Conservation (phyloP, 2,329 filamentous ascomycete genomes). For the Ilyonectria robusta region DNA sequence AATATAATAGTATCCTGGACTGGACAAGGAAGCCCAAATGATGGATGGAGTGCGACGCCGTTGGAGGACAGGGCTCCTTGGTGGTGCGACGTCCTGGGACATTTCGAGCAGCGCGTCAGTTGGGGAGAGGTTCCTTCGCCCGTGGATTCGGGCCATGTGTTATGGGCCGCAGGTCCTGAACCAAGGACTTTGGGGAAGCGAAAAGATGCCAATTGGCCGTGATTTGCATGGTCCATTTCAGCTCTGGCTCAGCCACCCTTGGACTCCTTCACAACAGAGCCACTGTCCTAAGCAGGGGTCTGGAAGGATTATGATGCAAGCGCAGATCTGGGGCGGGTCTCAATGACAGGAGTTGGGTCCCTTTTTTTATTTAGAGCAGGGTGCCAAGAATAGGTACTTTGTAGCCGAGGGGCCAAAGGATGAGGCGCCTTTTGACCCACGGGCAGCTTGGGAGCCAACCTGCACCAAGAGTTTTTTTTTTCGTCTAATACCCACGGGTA, state of each 20-base stretch:
- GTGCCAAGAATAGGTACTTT: constrained; percentile 24
- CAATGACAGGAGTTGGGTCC: constrained; percentile 22
- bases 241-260: constrained; percentile 27
- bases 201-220: constrained; percentile 9
- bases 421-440: constrained; percentile 8
- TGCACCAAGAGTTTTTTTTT: constrained; percentile 7
- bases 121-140: constrained; percentile 15
- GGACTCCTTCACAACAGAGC: constrained; percentile 15
- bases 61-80: constrained; percentile 5
- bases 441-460: constrained; percentile 20
- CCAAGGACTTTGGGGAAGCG: constrained; percentile 18
- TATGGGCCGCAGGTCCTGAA: background rate
- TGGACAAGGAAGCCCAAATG: background rate
- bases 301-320: constrained; percentile 28
- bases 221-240: constrained; percentile 23
- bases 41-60: background rate
- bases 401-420: constrained; percentile 7
- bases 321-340: constrained; percentile 31
- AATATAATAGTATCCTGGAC: constrained; percentile 5
- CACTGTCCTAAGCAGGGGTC: constrained; percentile 18
- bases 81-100: constrained; percentile 5
- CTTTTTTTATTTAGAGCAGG: constrained; percentile 8
- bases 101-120: background rate
- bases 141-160: constrained; percentile 10
- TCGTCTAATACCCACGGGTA: background rate